Evolutionary conservation across 73 alveolate genomes (phyloP).

Genomic region (Breviolum minutum): DNA sequence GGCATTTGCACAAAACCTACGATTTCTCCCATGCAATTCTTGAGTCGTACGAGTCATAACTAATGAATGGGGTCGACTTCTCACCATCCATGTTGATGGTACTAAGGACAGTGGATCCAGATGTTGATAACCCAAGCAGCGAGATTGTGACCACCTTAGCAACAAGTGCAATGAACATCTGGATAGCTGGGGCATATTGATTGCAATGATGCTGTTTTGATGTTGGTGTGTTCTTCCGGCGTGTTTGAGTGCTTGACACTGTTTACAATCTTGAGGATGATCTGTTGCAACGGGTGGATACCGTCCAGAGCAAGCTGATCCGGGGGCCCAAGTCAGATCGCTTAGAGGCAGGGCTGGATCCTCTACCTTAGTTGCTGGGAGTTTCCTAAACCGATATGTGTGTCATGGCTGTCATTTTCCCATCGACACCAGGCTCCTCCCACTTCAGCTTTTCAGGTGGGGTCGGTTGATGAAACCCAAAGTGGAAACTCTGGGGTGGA

Average conservation of each 20-base stretch:
- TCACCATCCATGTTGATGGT: neutral
- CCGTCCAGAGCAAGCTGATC: slow-evolving; percentile 30
- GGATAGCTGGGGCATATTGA: too few species aligned
- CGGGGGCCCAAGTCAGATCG: slow-evolving; percentile 87
- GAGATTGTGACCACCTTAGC: neutral
- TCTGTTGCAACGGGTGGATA: slow-evolving; percentile 55
- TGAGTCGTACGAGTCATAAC: too few species aligned
- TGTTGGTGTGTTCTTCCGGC: neutral
- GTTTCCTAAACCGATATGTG: neutral
- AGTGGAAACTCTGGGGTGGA: too few species aligned
- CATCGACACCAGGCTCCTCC: neutral
- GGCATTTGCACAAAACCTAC: too few species aligned
- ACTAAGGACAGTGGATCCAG: slow-evolving; percentile 7
- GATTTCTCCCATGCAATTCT: too few species aligned
- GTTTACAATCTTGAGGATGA: slow-evolving; percentile 5
- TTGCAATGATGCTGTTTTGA: too few species aligned
- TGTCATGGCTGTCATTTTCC: neutral
- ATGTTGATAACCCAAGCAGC: neutral
- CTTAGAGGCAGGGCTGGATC: slow-evolving; percentile 11
- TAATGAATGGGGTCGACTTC: neutral
- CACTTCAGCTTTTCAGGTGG: slow-evolving; percentile 2
- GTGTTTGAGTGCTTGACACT: neutral
- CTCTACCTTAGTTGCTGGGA: too few species aligned
- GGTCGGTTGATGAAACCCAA: too few species aligned
- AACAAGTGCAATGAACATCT: too few species aligned